phyloP scores from a whole-genome alignment of 1,284 basidiomycete genomes.

The Mycena sp. region DNA sequence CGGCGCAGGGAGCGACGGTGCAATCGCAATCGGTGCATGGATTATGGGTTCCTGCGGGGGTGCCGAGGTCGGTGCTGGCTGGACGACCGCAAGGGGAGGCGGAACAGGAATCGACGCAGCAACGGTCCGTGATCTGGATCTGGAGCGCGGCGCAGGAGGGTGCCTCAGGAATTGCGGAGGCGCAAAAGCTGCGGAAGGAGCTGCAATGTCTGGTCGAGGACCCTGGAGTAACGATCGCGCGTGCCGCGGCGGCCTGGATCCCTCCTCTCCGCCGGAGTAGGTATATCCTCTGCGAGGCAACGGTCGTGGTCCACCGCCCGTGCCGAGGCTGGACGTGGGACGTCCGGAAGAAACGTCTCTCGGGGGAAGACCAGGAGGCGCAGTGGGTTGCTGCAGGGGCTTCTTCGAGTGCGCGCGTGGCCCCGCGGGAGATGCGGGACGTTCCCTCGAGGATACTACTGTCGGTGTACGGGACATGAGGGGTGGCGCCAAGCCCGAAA shows the following conservation, averaged over 20 bases:
- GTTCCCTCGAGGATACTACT: slow-evolving; percentile 48
- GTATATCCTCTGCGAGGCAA: slow-evolving; percentile 51
- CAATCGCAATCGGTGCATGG: slow-evolving; percentile 42
- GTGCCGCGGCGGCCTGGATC: slow-evolving; percentile 26
- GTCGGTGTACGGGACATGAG: slow-evolving; percentile 40
- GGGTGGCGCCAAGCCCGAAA: slow-evolving; percentile 38
- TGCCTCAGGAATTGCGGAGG: slow-evolving; percentile 26
- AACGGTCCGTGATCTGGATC: slow-evolving; percentile 15
- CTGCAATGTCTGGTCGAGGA: slow-evolving; percentile 1
- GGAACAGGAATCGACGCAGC: slow-evolving; percentile 18
- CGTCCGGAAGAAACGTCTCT: slow-evolving; percentile 34
- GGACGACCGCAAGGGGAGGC: slow-evolving; percentile 1
- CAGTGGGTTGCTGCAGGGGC: slow-evolving; percentile 30
- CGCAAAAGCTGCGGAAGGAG: neutral
- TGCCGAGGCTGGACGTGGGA: slow-evolving; percentile 37
- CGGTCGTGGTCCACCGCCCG: slow-evolving; percentile 43
- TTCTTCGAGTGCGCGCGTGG: slow-evolving; percentile 44
- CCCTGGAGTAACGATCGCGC: slow-evolving; percentile 26
- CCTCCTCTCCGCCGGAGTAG: slow-evolving; percentile 31
- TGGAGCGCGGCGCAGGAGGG: slow-evolving; percentile 20
- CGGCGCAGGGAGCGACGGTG: slow-evolving; percentile 29
- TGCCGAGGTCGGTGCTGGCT: slow-evolving; percentile 19
- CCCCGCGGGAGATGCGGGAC: slow-evolving; percentile 61
- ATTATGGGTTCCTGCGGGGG: slow-evolving; percentile 35
- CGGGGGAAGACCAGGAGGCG: slow-evolving; percentile 28